Base-by-base conservation (phyloP, 495 filamentous ascomycete genomes). In the Penicillium maclennaniae region DNA sequence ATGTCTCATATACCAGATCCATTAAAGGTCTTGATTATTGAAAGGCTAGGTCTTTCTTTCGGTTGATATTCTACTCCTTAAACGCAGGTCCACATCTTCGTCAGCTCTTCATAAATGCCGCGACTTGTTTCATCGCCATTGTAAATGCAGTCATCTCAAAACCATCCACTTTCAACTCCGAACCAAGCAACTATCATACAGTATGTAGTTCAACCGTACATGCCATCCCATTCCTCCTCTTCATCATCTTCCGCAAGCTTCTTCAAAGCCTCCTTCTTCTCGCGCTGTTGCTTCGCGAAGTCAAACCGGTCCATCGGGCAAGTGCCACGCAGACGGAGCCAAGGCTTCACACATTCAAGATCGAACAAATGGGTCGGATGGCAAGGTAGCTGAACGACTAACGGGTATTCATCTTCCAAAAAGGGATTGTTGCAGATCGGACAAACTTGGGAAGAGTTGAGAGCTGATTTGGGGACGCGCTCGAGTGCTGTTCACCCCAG, bases 291-390 rank as follows among this genome's bases (percentile, higher is more conserved):
- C 76, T 89, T 86, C 27, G 85, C 75, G 58, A 97, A 71, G 60
- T 91, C 84, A 64, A 83, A 81, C 42, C 92, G 78, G 66, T 95
- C 92, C 57, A 96, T 71, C 20, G 92, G 92, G 74, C 92, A 98
- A 3, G 86, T 96, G 10, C 88, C 85, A 67, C 96, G 87, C 54
- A 93, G 78, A 62, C 86, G 79, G 64, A 98, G 65, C 93, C 93
- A 98, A 2, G 93, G 92, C 43, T 80, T 78, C n/a, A 98, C 87
- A 66, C 93, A 98, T 67, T 97, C 92, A 14, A 97, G 70, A 68
- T 98, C 93, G 71, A 96, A 97, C 23, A 83, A 65, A 67, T 98
- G 93, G 19, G 78, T 82, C 10, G 78, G 77, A 60, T 92, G 84
- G 63, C 93, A 98, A 20, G 91, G 89, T 49, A 98, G 75, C 57